Evolutionary conservation across 306 rosid genomes (phyloP), one percentile per base, ranked within the genome.

Genomic region (Ceratonia siliqua): DNA sequence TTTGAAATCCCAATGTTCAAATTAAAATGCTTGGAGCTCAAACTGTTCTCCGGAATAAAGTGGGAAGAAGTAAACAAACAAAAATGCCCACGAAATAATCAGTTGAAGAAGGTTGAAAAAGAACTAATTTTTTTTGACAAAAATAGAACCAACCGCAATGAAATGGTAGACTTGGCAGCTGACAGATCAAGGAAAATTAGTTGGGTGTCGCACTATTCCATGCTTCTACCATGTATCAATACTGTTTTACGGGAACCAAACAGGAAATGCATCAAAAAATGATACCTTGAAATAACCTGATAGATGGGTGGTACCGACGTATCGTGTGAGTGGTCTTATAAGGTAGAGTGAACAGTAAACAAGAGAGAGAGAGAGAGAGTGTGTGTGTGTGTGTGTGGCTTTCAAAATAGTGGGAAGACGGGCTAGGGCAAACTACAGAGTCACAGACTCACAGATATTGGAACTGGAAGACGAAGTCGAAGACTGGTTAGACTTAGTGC

Each of bases 181-280:
- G n/a, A n/a, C n/a, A n/a, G n/a, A n/a, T n/a, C n/a, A n/a, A n/a
- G n/a, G n/a, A n/a, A n/a, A n/a, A 65, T n/a, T 28, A 76, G 42
- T 38, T 55, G 48, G 66, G 22, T 32, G 9, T 58, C 33, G 68
- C 66, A 52, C 36, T 62, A 59, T 75, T 56, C 11, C 71, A 59
- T 62, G 71, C 41, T 75, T 76, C 70, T 63, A 56, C 71, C 65
- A n/a, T n/a, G n/a, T n/a, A n/a, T 63, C 42, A 33, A 75, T 12
- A 83, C 57, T 65, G 82, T 79, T 78, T 78, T 71, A 62, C 13
- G 82, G 80, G 76, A 85, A 85, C 72, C 87, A 86, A 80, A 85
- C 46, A 71, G 79, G 77, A n/a, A 61, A 66, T 66, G 64, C 73
- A 65, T 66, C 6, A n/a, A n/a, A n/a, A n/a, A n/a, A 30, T 28